Base-by-base conservation (phyloP, 768 basidiomycete species). In the Calvatia gigantea region DNA sequence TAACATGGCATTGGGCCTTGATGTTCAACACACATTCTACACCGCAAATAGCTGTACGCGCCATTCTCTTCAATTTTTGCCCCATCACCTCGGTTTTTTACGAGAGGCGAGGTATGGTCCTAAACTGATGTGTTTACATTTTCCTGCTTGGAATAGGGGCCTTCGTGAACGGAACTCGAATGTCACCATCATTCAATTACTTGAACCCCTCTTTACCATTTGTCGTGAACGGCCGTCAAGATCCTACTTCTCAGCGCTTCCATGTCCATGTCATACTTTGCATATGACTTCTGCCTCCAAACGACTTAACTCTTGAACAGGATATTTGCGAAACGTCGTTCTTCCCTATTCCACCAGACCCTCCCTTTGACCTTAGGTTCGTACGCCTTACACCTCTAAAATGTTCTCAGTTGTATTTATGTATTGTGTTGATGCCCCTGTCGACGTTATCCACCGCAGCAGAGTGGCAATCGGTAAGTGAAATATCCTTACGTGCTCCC, bases 11-110 rank as follows among this genome's bases (percentile, higher is more conserved):
- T 67, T 76, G 31, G 73, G 76, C 0, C 59, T 78, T 5, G 68
- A 75, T 41, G 67, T 58, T 29, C 23, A 55, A 1, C 58, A 72
- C 15, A 62, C 70, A 1, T 80, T 75, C 69, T 85, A 84, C 60
- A 67, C 76, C 2, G 70, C 76, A 2, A 76, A 77, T 57, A 83
- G 83, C 59, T 84, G 83, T 83, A 57, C 49, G 77, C 62, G 11
- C 19, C 8, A n/a, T 12, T 35, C 7, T 27, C 3, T 25, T 21
- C 14, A 21, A n/a, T 19, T 17, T 14, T 52, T 15, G 19, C 11
- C n/a, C 7, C 56, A 19, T 15, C 14, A n/a, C 37, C 32, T 48
- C 46, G 52, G 51, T 33, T 23, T 42, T 43, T 9, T 42, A 17
- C 25, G 3, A 53, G 27, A 31, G 29, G 39, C 1, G n/a, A 21